phyloP scores from a whole-genome alignment of 805 yeast species.

The Starmerella bombi region DNA sequence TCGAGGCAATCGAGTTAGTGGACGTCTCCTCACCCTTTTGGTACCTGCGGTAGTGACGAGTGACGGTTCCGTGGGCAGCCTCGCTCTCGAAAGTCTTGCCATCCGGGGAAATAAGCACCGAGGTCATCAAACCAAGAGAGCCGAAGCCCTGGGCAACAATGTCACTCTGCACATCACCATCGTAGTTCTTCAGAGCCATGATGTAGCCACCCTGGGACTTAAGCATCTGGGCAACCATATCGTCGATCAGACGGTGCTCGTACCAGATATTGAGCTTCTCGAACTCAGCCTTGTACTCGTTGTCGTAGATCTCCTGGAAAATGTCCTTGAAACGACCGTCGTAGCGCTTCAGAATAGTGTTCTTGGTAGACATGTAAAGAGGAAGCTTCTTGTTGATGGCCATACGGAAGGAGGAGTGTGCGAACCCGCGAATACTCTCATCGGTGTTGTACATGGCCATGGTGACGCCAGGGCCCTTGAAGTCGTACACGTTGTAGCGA shows the following conservation, averaged over 20 bases:
- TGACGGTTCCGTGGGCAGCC: constrained; percentile 99
- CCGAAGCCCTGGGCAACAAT: constrained; percentile 98
- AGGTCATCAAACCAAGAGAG: constrained; percentile 91
- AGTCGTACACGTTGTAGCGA: constrained; percentile 53
- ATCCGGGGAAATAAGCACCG: constrained; percentile 92
- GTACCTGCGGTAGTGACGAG: constrained; percentile 91
- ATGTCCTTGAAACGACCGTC: constrained; percentile 94
- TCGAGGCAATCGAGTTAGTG: constrained; percentile 93
- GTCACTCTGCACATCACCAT: constrained; percentile 94
- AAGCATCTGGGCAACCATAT: constrained; percentile 98
- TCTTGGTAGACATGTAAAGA: constrained; percentile 79
- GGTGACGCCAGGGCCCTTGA: constrained; percentile 64
- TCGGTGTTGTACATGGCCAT: constrained; percentile 93
- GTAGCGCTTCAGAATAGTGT: constrained; percentile 84
- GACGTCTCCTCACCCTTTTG: constrained; percentile 96
- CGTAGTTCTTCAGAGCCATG: constrained; percentile 94
- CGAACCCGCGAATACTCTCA: constrained; percentile 79
- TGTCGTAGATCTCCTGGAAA: constrained; percentile 67
- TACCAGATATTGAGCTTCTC: constrained; percentile 81
- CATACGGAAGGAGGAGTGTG: constrained; percentile 80
- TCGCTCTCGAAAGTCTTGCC: constrained; percentile 91
- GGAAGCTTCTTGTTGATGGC: constrained; percentile 70
- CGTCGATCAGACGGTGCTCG: constrained; percentile 93
- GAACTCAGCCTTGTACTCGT: constrained; percentile 54
- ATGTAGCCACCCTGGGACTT: constrained; percentile 91